These are phyloP conservation scores for Beauveria sp. DNA, from an alignment of 2,329 filamentous ascomycete species.

Conservation along the genomic window DNA sequence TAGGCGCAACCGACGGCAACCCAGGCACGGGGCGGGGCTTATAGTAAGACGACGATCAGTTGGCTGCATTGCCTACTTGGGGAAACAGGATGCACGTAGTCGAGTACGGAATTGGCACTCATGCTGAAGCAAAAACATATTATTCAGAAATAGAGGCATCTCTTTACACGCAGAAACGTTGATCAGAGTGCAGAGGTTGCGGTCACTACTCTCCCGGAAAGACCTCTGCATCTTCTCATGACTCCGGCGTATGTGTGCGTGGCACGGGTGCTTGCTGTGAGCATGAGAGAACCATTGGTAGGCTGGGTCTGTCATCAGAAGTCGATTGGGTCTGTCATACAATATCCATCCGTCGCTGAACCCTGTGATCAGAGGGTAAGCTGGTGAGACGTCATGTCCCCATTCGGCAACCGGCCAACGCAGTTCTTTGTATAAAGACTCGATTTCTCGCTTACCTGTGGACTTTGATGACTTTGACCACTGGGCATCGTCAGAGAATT, in stretches of 20 bases:
- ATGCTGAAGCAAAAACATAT: neutral
- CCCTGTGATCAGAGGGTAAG: neutral
- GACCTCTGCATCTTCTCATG: too few relatives aligned
- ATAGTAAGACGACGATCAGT: constrained; percentile 9
- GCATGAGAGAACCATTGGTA: too few relatives aligned
- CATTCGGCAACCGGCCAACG: neutral
- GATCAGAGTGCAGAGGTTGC: too few relatives aligned
- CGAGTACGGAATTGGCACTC: neutral
- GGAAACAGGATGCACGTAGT: neutral
- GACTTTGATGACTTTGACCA: neutral
- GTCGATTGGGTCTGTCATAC: neutral
- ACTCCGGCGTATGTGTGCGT: too few relatives aligned
- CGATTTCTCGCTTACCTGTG: neutral
- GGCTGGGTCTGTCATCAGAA: too few relatives aligned
- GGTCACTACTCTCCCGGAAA: too few relatives aligned
- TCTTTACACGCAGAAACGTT: too few relatives aligned
- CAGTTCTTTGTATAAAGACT: neutral
- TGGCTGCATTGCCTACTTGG: neutral
- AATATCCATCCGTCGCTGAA: neutral
- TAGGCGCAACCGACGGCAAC: neutral
- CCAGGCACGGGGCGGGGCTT: neutral
- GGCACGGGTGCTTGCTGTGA: too few relatives aligned
- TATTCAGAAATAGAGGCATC: neutral
- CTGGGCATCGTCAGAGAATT: neutral
- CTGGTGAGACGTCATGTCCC: neutral